Conservation (phyloP, 257 asterid species). For the Sherardia arvensis region DNA sequence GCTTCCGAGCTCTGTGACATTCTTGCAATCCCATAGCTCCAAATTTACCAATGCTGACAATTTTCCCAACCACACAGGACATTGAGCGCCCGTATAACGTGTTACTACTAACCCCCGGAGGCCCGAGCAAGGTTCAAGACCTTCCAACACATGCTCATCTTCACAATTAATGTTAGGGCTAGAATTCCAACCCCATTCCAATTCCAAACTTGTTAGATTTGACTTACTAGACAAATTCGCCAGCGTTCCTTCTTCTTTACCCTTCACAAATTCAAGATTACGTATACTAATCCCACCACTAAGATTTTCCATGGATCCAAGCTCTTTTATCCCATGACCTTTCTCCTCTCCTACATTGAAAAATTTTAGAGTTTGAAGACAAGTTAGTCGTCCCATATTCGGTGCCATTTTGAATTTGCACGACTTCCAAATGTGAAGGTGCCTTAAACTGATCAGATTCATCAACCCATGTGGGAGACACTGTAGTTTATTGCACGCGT, state of each 20-base stretch:
- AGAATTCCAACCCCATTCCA: neutral
- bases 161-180: no score
- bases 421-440: no score
- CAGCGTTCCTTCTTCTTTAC: slow-evolving; percentile 10
- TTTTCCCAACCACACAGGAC: neutral
- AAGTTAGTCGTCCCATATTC: no score
- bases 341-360: no score
- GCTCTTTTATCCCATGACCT: no score
- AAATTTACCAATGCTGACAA: neutral
- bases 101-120: neutral
- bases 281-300: neutral
- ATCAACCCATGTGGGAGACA: neutral
- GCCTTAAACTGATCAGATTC: no score
- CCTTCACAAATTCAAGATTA: slow-evolving; percentile 13
- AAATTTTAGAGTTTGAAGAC: no score
- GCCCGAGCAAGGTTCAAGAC: neutral
- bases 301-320: neutral
- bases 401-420: no score
- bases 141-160: neutral
- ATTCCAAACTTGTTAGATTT: neutral
- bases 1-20: neutral
- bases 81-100: neutral
- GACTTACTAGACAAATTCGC: slow-evolving; percentile 9
- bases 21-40: neutral
- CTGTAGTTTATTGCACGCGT: neutral